Evolutionary conservation across 345 rosid genomes (phyloP), one percentile per base, ranked within the genome.

Genomic region (Excoecaria cochinchinensis): DNA sequence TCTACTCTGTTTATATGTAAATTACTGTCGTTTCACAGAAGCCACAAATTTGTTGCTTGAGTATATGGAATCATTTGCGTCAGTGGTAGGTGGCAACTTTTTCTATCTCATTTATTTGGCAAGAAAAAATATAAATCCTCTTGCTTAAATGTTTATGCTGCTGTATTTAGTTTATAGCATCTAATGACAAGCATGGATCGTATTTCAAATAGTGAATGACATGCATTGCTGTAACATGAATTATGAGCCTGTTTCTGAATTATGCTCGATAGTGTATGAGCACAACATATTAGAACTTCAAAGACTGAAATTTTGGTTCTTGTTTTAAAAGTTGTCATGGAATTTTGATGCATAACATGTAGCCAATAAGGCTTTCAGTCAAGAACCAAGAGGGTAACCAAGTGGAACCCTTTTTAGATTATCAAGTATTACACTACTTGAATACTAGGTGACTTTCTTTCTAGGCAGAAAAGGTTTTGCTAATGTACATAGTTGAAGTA

Each of bases 1-100:
- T 74, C 82, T 95, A 85, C 86, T 95, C 78, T 89, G 82, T 73
- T 84, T 95, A 56, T 92, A 90, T 73, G 97, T 92, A 78, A 87
- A 87, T 73, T 84, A 87, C 78, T 88, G 88, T 58, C 90, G 97
- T 75, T 90, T 87, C 78, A 85, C 86, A 21, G 99, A 95, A 80
- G 99, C 98, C 67, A 89, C 91, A 75, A 88, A 87, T 83, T 77
- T 95, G 80, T 83, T 95, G 74, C 82, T 92, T 3, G 94, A 91
- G 88, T 91, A 86, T 76, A 77, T 87, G 39, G 93, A 90, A 66
- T 86, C 86, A 58, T 90, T 83, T 88, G 89, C 92, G 65, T 86
- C 97, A 55, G 87, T 84, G 85, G 99, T 95, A 84, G 80, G 88
- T 80, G 40, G 58, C 67, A 71, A n/a, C 55, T 42, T 51, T 71